These are phyloP conservation scores for Alternaria arbusti DNA, from an alignment of 2,329 filamentous ascomycete genomes.

Conservation along the genomic window DNA sequence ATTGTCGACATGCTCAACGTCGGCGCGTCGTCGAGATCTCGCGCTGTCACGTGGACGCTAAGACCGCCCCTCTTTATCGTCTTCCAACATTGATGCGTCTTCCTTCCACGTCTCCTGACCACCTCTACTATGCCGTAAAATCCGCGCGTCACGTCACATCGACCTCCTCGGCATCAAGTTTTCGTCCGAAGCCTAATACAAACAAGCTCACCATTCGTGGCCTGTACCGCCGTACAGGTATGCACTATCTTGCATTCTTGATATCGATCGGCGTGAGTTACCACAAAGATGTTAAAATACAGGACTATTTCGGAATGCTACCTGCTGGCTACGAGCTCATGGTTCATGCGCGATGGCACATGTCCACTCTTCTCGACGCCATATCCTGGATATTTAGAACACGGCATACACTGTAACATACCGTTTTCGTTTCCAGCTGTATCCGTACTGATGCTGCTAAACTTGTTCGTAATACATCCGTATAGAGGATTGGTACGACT, in stretches of 20 bases:
- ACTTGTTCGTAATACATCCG: background rate
- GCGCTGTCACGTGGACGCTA: slow-evolving; percentile 18
- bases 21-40: slow-evolving; percentile 13
- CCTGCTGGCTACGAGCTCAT: background rate
- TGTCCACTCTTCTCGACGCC: background rate
- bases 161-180: background rate
- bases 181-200: background rate
- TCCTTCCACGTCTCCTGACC: background rate
- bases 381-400: background rate
- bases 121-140: background rate
- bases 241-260: background rate
- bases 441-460: background rate
- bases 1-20: background rate
- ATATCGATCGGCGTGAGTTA: background rate
- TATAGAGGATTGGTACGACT: slow-evolving; percentile 5
- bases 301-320: background rate
- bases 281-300: background rate
- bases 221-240: background rate
- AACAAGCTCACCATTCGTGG: background rate
- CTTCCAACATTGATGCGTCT: background rate
- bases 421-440: background rate
- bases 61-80: background rate
- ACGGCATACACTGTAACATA: slow-evolving; percentile 4
- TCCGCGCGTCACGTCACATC: background rate
- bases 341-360: background rate